phyloP scores from a whole-genome alignment of 257 asterid genomes.

The Lycium barbarum region DNA sequence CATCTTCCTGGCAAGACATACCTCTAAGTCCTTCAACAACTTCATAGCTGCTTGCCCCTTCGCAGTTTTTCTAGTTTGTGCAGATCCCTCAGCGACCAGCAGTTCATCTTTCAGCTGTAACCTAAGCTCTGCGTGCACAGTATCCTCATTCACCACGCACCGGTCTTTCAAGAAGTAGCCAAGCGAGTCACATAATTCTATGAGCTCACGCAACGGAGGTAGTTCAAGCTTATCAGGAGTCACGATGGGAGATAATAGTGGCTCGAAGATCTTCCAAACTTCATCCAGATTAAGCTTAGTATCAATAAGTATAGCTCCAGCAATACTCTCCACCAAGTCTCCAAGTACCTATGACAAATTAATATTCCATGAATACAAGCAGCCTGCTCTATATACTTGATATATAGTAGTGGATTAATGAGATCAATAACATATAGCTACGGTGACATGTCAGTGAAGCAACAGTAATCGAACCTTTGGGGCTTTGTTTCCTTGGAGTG shows the following conservation, averaged over 20 bases:
- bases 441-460: slow-evolving; percentile 7
- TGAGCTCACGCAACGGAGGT: slow-evolving; percentile 81
- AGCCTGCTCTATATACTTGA: background rate
- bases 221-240: slow-evolving; percentile 93
- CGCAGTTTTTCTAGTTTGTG: slow-evolving; percentile 67
- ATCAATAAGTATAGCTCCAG: slow-evolving; percentile 89
- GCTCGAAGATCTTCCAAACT: slow-evolving; percentile 85
- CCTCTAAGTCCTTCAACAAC: slow-evolving; percentile 82
- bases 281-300: slow-evolving; percentile 67
- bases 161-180: slow-evolving; percentile 71
- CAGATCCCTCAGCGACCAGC: slow-evolving; percentile 65
- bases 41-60: slow-evolving; percentile 82
- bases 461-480: slow-evolving; percentile 65
- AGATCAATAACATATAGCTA: slow-evolving; percentile 14
- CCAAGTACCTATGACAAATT: slow-evolving; percentile 73
- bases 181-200: slow-evolving; percentile 78
- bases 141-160: slow-evolving; percentile 50
- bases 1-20: slow-evolving; percentile 34
- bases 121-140: slow-evolving; percentile 59
- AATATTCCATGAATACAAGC: background rate
- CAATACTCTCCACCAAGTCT: slow-evolving; percentile 93
- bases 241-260: slow-evolving; percentile 81
- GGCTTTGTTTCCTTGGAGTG: slow-evolving; percentile 64
- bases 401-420: background rate
- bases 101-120: slow-evolving; percentile 71